A percentile compares a stretch with the other conserved stretches of the same genome.
Evolutionary conservation across 2,329 filamentous ascomycete genomes (phyloP).

Genomic region (Colletotrichum sp.): DNA sequence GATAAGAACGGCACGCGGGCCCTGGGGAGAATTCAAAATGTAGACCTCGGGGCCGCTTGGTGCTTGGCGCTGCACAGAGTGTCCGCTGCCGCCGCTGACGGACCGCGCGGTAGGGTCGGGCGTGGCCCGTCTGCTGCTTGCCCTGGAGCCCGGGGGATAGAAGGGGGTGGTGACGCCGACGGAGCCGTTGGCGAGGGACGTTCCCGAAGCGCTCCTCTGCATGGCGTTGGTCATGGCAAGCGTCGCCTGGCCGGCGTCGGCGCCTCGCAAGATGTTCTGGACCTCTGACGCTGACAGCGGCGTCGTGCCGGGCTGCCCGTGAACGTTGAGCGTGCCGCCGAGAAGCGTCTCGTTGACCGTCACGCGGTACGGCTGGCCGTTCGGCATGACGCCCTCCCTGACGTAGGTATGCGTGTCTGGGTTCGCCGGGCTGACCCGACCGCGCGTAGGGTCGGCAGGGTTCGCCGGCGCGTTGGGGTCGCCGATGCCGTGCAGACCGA

Average conservation of each 20-base stretch:
- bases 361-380: constrained; percentile 23
- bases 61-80: constrained; percentile 24
- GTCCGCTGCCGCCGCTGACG: constrained; percentile 30
- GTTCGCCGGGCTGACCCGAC: constrained; percentile 33
- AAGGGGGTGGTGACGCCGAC: constrained; percentile 50
- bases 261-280: constrained; percentile 50
- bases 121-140: constrained; percentile 52
- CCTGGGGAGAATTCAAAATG: constrained; percentile 64
- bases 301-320: neutral
- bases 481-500: constrained; percentile 46
- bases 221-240: constrained; percentile 51
- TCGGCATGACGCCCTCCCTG: constrained; percentile 17
- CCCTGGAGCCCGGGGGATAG: constrained; percentile 39
- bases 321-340: neutral
- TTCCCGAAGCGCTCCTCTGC: constrained; percentile 55
- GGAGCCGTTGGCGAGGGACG: constrained; percentile 44
- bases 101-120: constrained; percentile 46
- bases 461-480: constrained; percentile 30
- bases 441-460: constrained; percentile 24
- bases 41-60: constrained; percentile 57
- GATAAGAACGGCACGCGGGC: constrained; percentile 63
- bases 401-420: constrained; percentile 19
- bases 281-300: constrained; percentile 47
- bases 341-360: constrained; percentile 23
- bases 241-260: constrained; percentile 50